Conservation (phyloP, 805 yeast species). For the Yamadazyma akitaensis region DNA sequence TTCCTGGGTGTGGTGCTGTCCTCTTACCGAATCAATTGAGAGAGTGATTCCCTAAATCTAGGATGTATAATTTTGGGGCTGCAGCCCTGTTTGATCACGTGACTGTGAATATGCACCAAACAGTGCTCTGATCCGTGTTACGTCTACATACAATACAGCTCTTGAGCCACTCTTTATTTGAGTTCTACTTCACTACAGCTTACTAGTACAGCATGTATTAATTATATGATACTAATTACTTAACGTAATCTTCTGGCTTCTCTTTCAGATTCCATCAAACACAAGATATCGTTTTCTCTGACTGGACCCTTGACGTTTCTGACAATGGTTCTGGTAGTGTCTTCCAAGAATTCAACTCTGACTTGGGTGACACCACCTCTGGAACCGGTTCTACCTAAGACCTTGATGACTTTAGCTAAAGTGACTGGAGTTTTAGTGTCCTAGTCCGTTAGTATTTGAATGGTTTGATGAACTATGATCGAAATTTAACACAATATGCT, state of each 20-base stretch:
- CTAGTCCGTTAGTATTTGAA: conserved; percentile 16
- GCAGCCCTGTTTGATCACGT: neutral
- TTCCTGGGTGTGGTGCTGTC: too few relatives aligned
- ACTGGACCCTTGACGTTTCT: conserved; percentile 52
- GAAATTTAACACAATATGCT: neutral
- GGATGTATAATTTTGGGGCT: neutral
- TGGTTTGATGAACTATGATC: neutral
- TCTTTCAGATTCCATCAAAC: conserved; percentile 99
- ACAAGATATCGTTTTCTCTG: conserved; percentile 83
- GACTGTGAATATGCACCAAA: neutral
- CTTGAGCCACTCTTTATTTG: neutral
- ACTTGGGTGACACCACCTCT: conserved; percentile 85
- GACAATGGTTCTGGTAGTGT: conserved; percentile 46
- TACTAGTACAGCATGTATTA: conserved; percentile 8
- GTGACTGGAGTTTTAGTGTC: conserved; percentile 82
- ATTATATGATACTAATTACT: conserved; percentile 15
- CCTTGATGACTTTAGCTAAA: conserved; percentile 99
- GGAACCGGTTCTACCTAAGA: conserved; percentile 99
- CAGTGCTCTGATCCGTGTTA: too few relatives aligned
- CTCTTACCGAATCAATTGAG: too few relatives aligned
- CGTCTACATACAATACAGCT: neutral
- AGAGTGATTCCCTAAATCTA: too few relatives aligned
- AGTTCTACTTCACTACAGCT: neutral
- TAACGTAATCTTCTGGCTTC: conserved; percentile 96
- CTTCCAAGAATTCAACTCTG: conserved; percentile 48